Conservation (phyloP, 169 alveolate genomes). For the Plasmodium yoelii region DNA sequence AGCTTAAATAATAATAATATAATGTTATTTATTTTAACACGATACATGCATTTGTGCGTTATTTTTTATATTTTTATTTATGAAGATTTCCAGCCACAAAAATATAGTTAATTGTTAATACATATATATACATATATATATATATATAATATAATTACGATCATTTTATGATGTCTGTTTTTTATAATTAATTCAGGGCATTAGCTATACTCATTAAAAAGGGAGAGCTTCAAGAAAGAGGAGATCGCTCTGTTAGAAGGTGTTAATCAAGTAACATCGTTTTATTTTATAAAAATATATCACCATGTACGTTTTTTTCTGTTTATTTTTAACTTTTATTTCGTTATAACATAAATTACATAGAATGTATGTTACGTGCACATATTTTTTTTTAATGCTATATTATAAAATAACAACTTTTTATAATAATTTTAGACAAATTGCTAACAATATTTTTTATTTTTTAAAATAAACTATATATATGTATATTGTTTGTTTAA, state of each 20-base stretch:
- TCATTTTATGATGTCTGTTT: neutral
- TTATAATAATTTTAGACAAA: neutral
- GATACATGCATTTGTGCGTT: neutral
- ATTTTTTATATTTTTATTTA: neutral
- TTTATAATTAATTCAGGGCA: conserved; percentile 79
- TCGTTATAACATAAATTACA: neutral
- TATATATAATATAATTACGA: no score
- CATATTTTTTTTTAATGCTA: neutral
- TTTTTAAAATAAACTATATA: neutral
- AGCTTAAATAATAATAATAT: neutral
- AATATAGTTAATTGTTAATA: neutral
- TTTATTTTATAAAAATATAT: neutral
- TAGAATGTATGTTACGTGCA: neutral
- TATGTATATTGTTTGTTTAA: neutral
- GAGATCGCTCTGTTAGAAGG: conserved; percentile 88
- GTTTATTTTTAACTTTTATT: conserved; percentile 6
- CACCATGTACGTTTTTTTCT: neutral
- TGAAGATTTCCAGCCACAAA: neutral
- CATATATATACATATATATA: conserved; percentile 11
- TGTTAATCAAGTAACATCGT: conserved; percentile 25
- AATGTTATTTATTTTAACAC: neutral
- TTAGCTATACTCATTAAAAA: conserved; percentile 85
- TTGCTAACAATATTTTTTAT: neutral
- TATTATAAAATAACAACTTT: neutral
- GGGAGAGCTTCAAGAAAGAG: conserved; percentile 89